Conservation (phyloP, 139 green algal species). For the Dunaliella sp. region DNA sequence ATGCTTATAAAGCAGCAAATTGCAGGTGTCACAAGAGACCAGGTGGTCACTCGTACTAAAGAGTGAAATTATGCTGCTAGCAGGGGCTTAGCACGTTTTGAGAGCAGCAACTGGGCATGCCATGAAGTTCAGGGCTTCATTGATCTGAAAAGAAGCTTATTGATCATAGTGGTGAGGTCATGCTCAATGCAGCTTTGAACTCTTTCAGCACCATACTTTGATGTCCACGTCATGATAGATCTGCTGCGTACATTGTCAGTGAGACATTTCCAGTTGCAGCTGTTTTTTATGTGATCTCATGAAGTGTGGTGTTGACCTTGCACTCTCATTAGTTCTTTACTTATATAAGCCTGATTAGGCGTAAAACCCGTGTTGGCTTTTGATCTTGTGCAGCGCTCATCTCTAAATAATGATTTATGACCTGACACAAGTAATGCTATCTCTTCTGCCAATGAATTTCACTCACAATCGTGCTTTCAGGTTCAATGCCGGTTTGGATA, state of each 20-base stretch:
- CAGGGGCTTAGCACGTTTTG: constrained; percentile 37
- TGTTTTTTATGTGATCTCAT: no score
- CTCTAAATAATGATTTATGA: constrained; percentile 19
- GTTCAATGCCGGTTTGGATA: constrained; percentile 43
- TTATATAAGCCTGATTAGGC: no score
- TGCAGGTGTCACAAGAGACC: no score
- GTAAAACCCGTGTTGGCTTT: background rate
- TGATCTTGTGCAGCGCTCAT: background rate
- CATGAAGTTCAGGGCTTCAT: constrained; percentile 20
- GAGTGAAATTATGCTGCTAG: constrained; percentile 50
- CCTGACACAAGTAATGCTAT: background rate
- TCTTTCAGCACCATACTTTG: background rate
- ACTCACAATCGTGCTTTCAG: background rate
- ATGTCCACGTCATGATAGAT: background rate
- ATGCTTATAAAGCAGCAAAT: no score
- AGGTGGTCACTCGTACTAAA: constrained; percentile 41
- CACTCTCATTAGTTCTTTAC: no score
- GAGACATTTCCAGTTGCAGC: background rate
- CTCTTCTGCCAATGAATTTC: background rate
- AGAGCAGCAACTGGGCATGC: background rate
- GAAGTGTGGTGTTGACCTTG: no score
- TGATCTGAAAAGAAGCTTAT: background rate
- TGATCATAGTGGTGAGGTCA: background rate
- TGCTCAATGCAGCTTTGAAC: background rate
- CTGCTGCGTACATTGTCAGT: no score